Evolutionary conservation across 2,329 filamentous ascomycete genomes (phyloP), one percentile per base, ranked within the genome.

Genomic region (Penicillium sp.): DNA sequence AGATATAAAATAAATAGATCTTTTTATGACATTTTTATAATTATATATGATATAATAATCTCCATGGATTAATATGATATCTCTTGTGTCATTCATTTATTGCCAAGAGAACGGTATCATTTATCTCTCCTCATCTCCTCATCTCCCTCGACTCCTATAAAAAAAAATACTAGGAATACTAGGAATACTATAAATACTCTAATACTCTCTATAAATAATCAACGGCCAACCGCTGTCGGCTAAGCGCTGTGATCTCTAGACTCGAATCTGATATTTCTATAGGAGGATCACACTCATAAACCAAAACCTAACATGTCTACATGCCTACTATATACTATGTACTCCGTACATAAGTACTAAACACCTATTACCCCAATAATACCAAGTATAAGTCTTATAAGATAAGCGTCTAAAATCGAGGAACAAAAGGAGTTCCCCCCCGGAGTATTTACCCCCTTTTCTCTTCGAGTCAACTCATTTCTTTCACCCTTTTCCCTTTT

Each of bases 391-490:
- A 19, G 31, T 8, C 33, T 36, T 4, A 12, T 29, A 21, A 19
- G 29, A 48, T 21, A 48, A 47, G 19, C 13, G 45, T 35, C 29
- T 33, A 21, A 33, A 21, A 19, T 41, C 43, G 8, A 31, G 43
- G 17, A 31, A 17, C 36, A 31, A 51, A 52, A 44, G 19, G 49
- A 50, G 35, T 36, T 25, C 25, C 36, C 35, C 35, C 6, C 36
- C 38, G 49, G 49, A 43, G 49, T 52, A 25, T 35, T 52, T 44
- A 2, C 25, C 36, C 49, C 49, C 17, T 33, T 33, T 52, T 44
- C n/a, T 39, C 6, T 8, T 44, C 39, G 10, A 33, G 48, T 38
- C 35, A 17, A 19, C n/a, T 23, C 6, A 4, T 43, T 52, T 52
- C 49, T 33, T 43, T 52, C 49, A 51, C 49, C n/a, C 9, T 33